Percentiles rank a stretch among this genome's conserved stretches.
phyloP scores from a whole-genome alignment of 768 basidiomycete genomes.

The Rickenella mellea region DNA sequence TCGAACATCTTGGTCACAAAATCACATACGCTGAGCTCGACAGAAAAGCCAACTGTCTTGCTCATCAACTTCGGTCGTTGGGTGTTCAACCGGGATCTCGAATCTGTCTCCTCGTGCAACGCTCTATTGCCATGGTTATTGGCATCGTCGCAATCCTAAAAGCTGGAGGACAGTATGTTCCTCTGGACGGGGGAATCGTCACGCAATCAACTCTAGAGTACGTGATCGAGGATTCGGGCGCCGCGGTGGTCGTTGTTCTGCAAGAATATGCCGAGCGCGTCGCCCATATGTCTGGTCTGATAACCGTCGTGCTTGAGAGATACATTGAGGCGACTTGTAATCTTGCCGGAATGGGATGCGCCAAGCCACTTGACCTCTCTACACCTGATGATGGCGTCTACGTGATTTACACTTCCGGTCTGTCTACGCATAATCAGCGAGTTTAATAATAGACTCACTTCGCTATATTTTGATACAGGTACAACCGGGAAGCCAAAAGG shows the following conservation, averaged over 20 bases:
- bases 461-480: constrained; percentile 18
- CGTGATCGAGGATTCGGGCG: constrained; percentile 38
- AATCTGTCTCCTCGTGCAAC: constrained; percentile 45
- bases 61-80: constrained; percentile 28
- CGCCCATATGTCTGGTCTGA: constrained; percentile 3
- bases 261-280: constrained; percentile 31
- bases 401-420: constrained; percentile 56
- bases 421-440: constrained; percentile 10
- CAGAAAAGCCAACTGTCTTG: constrained; percentile 35
- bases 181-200: constrained; percentile 47
- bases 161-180: constrained; percentile 50
- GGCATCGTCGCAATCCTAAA: constrained; percentile 48
- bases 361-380: constrained; percentile 28
- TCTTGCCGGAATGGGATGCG: constrained; percentile 1
- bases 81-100: constrained; percentile 40
- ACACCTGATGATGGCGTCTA: constrained; percentile 37
- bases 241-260: constrained; percentile 32
- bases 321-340: constrained; percentile 1
- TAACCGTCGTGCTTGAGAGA: constrained; percentile 3
- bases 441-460: constrained; percentile 2
- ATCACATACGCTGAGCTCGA: constrained; percentile 47
- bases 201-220: constrained; percentile 45
- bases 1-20: constrained; percentile 35
- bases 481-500: constrained; percentile 54
- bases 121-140: constrained; percentile 42